Evolutionary conservation across 148 eudicot species (phyloP).

Genomic region (Vaccinium corymbosum): DNA sequence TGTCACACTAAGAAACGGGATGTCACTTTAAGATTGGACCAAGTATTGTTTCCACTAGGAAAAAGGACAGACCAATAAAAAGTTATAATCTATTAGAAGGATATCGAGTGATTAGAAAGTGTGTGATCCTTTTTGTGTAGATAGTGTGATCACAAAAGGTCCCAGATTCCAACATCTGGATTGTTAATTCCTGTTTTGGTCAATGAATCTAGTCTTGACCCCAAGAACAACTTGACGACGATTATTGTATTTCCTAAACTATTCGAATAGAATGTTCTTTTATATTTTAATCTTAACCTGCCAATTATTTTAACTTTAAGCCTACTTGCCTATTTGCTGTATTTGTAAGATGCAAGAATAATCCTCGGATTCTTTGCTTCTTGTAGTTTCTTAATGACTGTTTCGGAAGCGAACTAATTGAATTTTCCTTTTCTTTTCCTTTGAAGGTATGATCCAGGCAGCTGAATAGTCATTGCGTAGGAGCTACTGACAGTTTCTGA

Average conservation of each 20-base stretch:
- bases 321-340: neutral
- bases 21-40: neutral
- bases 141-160: conserved; percentile 1
- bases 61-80: neutral
- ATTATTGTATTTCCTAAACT: neutral
- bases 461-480: neutral
- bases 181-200: neutral
- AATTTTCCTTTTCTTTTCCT: neutral
- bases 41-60: neutral
- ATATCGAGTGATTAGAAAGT: neutral
- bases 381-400: neutral
- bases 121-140: neutral
- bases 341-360: neutral
- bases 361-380: neutral
- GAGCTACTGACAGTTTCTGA: neutral
- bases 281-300: neutral
- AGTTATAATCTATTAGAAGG: neutral
- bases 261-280: neutral
- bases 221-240: neutral
- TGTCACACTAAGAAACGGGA: neutral
- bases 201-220: neutral
- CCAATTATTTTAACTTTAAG: neutral
- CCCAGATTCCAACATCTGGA: neutral
- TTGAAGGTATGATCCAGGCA: neutral
- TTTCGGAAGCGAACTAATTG: neutral